These are phyloP conservation scores for Blastomyces emzantsi DNA, from an alignment of 2,329 filamentous ascomycete genomes.

Conservation along the genomic window DNA sequence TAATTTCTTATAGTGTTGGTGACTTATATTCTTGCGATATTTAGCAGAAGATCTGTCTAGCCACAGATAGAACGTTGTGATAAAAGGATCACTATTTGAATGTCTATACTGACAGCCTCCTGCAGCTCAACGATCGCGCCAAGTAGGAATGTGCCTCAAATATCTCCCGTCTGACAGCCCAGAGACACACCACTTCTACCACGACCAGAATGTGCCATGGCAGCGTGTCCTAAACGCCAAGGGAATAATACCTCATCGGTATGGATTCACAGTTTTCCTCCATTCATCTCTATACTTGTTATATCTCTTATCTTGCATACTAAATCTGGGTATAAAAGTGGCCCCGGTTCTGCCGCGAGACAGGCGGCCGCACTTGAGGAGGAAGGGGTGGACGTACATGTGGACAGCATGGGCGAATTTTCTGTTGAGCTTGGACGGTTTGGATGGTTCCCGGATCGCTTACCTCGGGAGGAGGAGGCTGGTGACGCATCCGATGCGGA, in stretches of 20 bases:
- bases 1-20: neutral
- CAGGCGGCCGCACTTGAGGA: conserved; percentile 34
- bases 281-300: neutral
- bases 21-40: neutral
- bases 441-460: conserved; percentile 43
- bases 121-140: conserved; percentile 61
- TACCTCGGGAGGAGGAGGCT: conserved; percentile 42
- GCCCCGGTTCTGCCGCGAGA: conserved; percentile 35
- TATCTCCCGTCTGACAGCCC: conserved; percentile 56
- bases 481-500: conserved; percentile 12
- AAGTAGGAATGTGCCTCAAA: conserved; percentile 86
- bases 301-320: neutral
- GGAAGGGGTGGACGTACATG: conserved; percentile 37
- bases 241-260: conserved; percentile 80
- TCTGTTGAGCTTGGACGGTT: conserved; percentile 35
- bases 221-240: conserved; percentile 86
- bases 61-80: neutral
- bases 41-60: neutral
- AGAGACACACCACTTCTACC: conserved; percentile 47
- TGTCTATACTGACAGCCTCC: neutral
- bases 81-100: neutral
- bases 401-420: conserved; percentile 37
- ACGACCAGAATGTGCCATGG: conserved; percentile 79
- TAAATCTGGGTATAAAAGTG: conserved; percentile 21
- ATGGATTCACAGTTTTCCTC: conserved; percentile 19